Conservation (phyloP, 331 rosid species). For the Quercus tomentella region DNA sequence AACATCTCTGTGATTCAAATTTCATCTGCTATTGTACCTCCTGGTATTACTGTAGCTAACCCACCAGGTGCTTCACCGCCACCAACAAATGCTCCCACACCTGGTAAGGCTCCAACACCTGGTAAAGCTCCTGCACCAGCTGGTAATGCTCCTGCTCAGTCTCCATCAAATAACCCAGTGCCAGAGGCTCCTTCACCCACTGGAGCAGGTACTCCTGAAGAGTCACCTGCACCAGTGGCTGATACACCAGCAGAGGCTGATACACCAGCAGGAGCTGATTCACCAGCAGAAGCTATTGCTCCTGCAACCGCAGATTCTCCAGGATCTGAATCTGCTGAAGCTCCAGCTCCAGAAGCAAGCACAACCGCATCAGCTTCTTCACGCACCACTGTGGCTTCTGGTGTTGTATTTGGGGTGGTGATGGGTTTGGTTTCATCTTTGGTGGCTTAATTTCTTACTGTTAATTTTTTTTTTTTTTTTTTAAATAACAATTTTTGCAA, state of each 20-base stretch:
- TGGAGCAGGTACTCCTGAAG: background rate
- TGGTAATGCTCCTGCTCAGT: background rate
- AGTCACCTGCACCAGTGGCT: background rate
- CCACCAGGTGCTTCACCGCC: background rate
- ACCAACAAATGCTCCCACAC: too few relatives aligned
- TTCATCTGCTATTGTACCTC: slow-evolving; percentile 23
- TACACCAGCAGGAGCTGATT: background rate
- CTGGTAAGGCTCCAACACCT: too few relatives aligned
- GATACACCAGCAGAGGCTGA: background rate
- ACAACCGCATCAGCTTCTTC: background rate
- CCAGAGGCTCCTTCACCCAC: background rate
- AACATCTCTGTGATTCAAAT: slow-evolving; percentile 45
- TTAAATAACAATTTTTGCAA: too few relatives aligned
- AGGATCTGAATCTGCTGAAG: background rate
- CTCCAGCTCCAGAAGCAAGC: background rate
- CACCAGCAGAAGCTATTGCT: background rate
- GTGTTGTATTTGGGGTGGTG: background rate
- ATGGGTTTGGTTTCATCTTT: slow-evolving; percentile 21
- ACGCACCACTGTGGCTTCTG: background rate
- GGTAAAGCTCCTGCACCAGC: background rate
- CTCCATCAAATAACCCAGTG: background rate
- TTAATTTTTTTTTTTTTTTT: too few relatives aligned
- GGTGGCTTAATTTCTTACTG: background rate
- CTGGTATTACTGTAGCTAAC: slow-evolving; percentile 19
- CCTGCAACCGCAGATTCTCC: background rate